phyloP scores from a whole-genome alignment of 2,329 filamentous ascomycete genomes.

The Trichophyton mentagrophytes region DNA sequence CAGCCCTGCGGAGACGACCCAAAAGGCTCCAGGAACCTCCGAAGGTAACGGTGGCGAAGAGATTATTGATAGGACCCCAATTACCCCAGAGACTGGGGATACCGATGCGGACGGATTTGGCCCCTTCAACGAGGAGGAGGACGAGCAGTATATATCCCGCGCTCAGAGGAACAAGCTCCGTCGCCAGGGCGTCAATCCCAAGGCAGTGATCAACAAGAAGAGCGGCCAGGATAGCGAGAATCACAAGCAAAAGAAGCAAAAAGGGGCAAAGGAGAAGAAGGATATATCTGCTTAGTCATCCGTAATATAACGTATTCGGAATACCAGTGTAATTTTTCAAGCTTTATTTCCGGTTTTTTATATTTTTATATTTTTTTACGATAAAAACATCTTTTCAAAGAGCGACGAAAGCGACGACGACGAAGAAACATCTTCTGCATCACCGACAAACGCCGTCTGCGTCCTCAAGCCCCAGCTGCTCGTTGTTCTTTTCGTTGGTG shows the following conservation, averaged over 20 bases:
- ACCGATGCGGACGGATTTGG: constrained; percentile 46
- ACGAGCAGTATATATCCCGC: constrained; percentile 57
- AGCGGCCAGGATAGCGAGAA: constrained; percentile 13
- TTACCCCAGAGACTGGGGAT: constrained; percentile 34
- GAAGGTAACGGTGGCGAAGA: constrained; percentile 37
- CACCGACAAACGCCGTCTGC: too few relatives aligned
- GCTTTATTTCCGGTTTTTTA: not conserved
- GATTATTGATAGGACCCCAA: constrained; percentile 56
- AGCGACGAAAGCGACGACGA: not conserved
- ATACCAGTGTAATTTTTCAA: constrained; percentile 1
- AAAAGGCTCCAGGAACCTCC: constrained; percentile 15
- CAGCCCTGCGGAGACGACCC: constrained; percentile 39
- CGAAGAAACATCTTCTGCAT: not conserved
- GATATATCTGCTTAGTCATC: not conserved
- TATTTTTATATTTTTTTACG: not conserved
- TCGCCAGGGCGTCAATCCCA: constrained; percentile 61
- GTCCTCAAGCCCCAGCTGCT: too few relatives aligned
- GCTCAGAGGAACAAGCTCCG: constrained; percentile 63
- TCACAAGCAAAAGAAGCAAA: constrained; percentile 9
- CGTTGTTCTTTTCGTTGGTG: not conserved
- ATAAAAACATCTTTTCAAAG: not conserved
- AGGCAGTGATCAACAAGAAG: constrained; percentile 32
- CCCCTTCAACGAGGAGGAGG: constrained; percentile 62
- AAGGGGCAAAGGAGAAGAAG: not conserved
- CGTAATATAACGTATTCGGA: constrained; percentile 1